phyloP scores from a whole-genome alignment of 768 basidiomycete species.

The Auricularia sp. region DNA sequence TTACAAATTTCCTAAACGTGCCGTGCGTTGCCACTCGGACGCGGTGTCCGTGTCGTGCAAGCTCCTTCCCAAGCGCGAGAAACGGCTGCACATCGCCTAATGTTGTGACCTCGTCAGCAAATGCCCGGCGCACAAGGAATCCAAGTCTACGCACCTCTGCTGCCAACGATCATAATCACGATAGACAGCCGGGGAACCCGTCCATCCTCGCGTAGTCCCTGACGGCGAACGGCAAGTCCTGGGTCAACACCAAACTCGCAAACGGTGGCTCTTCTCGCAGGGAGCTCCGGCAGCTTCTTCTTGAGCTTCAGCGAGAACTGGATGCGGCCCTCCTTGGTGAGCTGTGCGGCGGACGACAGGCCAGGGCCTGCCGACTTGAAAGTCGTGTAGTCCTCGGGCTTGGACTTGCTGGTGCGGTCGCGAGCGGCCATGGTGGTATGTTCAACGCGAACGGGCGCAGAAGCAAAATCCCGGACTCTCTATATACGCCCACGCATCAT shows the following conservation, averaged over 20 bases:
- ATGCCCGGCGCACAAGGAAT: slow-evolving; percentile 1
- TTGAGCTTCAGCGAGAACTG: slow-evolving; percentile 38
- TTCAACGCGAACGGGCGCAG: no score
- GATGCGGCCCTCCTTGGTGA: slow-evolving; percentile 38
- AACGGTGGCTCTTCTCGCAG: slow-evolving; percentile 27
- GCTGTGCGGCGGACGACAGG: slow-evolving; percentile 30
- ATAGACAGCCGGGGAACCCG: slow-evolving; percentile 34
- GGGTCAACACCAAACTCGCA: slow-evolving; percentile 40
- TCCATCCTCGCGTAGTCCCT: slow-evolving; percentile 9
- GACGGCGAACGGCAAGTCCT: slow-evolving; percentile 23
- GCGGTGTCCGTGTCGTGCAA: slow-evolving; percentile 43
- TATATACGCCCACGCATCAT: no score
- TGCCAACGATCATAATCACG: slow-evolving; percentile 59
- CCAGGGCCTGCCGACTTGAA: slow-evolving; percentile 24
- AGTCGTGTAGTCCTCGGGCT: no score
- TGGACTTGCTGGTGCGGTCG: no score
- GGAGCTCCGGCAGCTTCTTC: slow-evolving; percentile 39
- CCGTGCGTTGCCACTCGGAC: slow-evolving; percentile 54
- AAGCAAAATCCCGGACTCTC: no score
- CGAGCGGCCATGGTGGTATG: no score
- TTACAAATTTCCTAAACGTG: slow-evolving; percentile 46
- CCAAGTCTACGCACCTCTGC: slow-evolving; percentile 35
- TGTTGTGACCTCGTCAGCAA: not conserved
- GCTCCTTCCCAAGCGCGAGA: slow-evolving; percentile 41
- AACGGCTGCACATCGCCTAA: slow-evolving; percentile 61